Evolutionary conservation across 768 basidiomycete species (phyloP).

Genomic region (Amanita molliuscula): DNA sequence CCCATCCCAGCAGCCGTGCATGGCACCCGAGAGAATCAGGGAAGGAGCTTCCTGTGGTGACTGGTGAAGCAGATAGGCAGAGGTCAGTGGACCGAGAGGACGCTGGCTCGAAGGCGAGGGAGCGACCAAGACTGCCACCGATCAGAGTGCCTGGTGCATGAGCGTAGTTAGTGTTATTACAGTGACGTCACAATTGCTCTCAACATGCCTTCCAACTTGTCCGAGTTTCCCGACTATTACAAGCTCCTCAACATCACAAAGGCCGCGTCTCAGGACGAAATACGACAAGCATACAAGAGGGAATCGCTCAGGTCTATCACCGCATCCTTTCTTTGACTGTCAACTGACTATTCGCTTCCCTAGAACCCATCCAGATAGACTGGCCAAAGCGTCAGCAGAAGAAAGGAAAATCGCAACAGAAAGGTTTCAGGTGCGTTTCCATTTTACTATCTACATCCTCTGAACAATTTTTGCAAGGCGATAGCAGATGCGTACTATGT

Average conservation of each 20-base stretch:
- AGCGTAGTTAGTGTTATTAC: background rate
- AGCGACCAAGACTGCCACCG: constrained; percentile 9
- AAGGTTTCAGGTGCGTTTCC: constrained; percentile 58
- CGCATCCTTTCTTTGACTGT: background rate
- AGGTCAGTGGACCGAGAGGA: constrained; percentile 8
- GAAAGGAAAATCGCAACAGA: constrained; percentile 75
- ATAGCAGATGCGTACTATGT: constrained; percentile 95
- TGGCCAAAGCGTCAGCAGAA: constrained; percentile 55
- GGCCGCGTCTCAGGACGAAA: constrained; percentile 56
- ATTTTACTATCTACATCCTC: background rate
- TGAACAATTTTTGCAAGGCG: constrained; percentile 32
- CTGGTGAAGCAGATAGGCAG: background rate
- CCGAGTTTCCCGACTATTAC: constrained; percentile 77
- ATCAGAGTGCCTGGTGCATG: constrained; percentile 1
- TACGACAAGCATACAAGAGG: constrained; percentile 69
- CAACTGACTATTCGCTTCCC: constrained; percentile 13
- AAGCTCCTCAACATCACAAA: constrained; percentile 44
- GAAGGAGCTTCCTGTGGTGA: background rate
- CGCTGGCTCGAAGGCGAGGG: constrained; percentile 13
- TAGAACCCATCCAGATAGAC: constrained; percentile 86
- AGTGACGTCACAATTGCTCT: constrained; percentile 17
- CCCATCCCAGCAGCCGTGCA: background rate
- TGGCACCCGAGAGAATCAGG: background rate
- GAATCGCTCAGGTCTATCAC: constrained; percentile 57
- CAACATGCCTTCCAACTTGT: constrained; percentile 36